Conservation (phyloP, 768 basidiomycete species). For the Mycena epipterygia region DNA sequence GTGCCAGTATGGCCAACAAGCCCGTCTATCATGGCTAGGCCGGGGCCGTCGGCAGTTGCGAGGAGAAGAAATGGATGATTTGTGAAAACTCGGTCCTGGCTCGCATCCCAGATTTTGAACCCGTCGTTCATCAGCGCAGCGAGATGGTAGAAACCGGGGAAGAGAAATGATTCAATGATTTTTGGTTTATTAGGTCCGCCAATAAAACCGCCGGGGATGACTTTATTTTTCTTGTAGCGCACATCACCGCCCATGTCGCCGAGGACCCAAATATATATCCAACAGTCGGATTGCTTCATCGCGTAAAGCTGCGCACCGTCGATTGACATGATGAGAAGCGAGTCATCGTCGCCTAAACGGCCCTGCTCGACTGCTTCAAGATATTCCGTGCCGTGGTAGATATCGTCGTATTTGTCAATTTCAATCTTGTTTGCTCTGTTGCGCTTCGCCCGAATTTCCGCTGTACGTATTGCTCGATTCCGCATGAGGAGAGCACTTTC, state of each 20-base stretch:
- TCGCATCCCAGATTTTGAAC: constrained; percentile 49
- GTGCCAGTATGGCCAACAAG: constrained; percentile 51
- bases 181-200: constrained; percentile 51
- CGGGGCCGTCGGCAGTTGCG: constrained; percentile 51
- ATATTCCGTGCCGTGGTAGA: too few relatives aligned
- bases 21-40: constrained; percentile 47
- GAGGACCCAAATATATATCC: too few relatives aligned
- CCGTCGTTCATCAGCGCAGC: constrained; percentile 47
- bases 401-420: too few relatives aligned
- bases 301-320: too few relatives aligned
- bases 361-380: too few relatives aligned
- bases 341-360: too few relatives aligned
- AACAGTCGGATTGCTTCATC: too few relatives aligned
- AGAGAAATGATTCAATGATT: constrained; percentile 50
- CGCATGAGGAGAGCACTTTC: neutral
- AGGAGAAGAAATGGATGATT: constrained; percentile 40
- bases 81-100: constrained; percentile 17
- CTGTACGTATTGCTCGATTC: neutral
- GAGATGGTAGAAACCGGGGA: constrained; percentile 50
- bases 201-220: constrained; percentile 42
- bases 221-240: constrained; percentile 27
- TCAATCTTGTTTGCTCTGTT: too few relatives aligned
- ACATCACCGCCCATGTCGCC: too few relatives aligned
- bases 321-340: too few relatives aligned
- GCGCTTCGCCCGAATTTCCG: too few relatives aligned